These are phyloP conservation scores for Cyclotella cryptica DNA, from an alignment of 108 stramenopile species.

Conservation along the genomic window DNA sequence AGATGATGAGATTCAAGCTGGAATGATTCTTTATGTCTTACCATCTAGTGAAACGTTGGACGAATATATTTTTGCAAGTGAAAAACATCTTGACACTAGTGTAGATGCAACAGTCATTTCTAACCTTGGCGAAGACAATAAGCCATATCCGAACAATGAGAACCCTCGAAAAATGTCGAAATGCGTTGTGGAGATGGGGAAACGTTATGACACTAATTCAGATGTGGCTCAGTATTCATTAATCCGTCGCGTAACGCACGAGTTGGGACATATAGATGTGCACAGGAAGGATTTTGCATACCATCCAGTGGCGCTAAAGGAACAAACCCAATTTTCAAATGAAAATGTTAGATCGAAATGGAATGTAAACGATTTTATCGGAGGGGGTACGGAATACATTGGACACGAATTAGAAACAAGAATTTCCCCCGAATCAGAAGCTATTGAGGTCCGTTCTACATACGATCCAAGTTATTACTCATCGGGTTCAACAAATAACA, in stretches of 20 bases:
- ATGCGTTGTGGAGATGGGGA: slow-evolving; percentile 38
- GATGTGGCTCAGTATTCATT: slow-evolving; percentile 40
- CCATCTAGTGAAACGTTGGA: slow-evolving; percentile 1
- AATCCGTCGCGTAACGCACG: slow-evolving; percentile 21
- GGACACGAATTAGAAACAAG: slow-evolving; percentile 32
- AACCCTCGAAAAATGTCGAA: neutral
- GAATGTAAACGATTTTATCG: neutral
- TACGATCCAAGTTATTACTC: slow-evolving; percentile 4
- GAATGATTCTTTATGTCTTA: slow-evolving; percentile 39
- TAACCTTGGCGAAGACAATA: neutral
- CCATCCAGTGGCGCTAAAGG: slow-evolving; percentile 29
- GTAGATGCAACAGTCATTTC: neutral
- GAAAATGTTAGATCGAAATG: neutral
- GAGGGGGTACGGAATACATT: neutral
- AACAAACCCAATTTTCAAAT: neutral
- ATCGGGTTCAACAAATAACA: neutral
- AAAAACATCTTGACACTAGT: neutral
- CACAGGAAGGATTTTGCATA: slow-evolving; percentile 49
- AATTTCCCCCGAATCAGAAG: slow-evolving; percentile 12
- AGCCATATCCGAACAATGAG: neutral
- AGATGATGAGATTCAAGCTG: slow-evolving; percentile 37
- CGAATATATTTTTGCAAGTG: neutral
- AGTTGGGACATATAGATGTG: slow-evolving; percentile 46
- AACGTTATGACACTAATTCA: slow-evolving; percentile 36
- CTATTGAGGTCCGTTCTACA: slow-evolving; percentile 10